phyloP scores from a whole-genome alignment of 768 basidiomycete species.

The Macrolepiota albuminosa region DNA sequence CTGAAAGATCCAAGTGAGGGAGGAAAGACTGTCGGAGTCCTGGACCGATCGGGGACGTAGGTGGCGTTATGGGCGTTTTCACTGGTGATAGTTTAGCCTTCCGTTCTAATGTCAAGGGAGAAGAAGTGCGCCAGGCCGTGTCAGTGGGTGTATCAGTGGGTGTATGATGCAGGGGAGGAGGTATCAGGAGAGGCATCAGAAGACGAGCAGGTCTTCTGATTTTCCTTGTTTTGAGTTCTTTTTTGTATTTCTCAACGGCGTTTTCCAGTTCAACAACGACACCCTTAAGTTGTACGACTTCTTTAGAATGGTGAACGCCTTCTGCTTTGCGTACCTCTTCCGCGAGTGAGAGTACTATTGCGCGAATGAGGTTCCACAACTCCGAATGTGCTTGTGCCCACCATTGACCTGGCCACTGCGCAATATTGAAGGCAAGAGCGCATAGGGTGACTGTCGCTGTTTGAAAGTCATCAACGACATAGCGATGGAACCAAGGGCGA shows the following conservation, averaged over 20 bases:
- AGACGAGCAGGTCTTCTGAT: constrained; percentile 8
- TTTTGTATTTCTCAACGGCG: constrained; percentile 36
- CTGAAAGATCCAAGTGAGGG: not conserved
- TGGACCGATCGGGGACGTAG: constrained; percentile 16
- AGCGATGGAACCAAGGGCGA: constrained; percentile 62
- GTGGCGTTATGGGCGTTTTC: constrained; percentile 17
- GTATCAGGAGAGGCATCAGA: constrained; percentile 13
- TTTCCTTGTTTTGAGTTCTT: constrained; percentile 7
- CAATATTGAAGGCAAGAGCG: constrained; percentile 43
- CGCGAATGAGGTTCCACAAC: constrained; percentile 52
- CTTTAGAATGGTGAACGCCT: constrained; percentile 22
- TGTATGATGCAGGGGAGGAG: constrained; percentile 1
- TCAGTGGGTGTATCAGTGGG: constrained; percentile 6
- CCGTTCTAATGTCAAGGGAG: not conserved
- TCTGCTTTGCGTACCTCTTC: constrained; percentile 59
- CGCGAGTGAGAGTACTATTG: constrained; percentile 54
- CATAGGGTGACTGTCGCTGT: constrained; percentile 30
- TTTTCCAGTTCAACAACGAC: constrained; percentile 48
- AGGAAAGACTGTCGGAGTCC: not conserved
- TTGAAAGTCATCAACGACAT: constrained; percentile 33
- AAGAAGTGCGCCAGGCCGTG: constrained; percentile 1
- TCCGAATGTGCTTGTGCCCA: constrained; percentile 65
- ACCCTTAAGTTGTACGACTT: constrained; percentile 43
- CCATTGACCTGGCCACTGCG: constrained; percentile 65
- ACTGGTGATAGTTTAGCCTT: not conserved